These are phyloP conservation scores for Senna siamea DNA, from an alignment of 306 rosid genomes.

Conservation along the genomic window DNA sequence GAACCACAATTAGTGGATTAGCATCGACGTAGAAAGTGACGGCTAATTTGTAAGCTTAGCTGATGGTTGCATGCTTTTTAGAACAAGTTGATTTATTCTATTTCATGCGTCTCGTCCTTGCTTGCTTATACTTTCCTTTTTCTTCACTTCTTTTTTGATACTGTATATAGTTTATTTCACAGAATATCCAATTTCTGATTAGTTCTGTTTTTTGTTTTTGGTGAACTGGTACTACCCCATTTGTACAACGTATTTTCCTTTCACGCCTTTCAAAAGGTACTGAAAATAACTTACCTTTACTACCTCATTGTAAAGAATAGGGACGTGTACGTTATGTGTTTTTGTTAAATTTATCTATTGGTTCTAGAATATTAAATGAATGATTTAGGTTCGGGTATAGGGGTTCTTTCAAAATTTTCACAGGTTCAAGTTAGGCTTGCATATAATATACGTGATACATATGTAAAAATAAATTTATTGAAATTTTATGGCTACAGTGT, in stretches of 20 bases:
- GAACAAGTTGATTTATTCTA: slow-evolving; percentile 22
- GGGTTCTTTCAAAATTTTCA: too few relatives aligned
- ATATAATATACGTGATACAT: too few relatives aligned
- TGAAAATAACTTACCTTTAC: background rate
- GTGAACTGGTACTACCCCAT: background rate
- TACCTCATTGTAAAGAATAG: background rate
- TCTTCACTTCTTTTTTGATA: background rate
- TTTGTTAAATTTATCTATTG: too few relatives aligned
- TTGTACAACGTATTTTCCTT: background rate
- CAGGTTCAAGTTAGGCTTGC: too few relatives aligned
- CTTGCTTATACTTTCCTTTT: background rate
- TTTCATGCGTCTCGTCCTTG: background rate
- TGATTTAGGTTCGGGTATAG: too few relatives aligned
- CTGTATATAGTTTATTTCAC: background rate
- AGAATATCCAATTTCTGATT: slow-evolving; percentile 4
- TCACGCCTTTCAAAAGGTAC: background rate
- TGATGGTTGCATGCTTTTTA: background rate
- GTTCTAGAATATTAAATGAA: too few relatives aligned
- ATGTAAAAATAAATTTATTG: too few relatives aligned
- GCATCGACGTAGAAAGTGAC: slow-evolving; percentile 24
- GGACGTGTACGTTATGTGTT: too few relatives aligned
- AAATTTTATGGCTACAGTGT: too few relatives aligned
- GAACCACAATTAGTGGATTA: slow-evolving; percentile 69
- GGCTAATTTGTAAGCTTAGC: slow-evolving; percentile 13
- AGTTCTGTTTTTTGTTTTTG: background rate